A percentile compares a stretch with the other conserved stretches of the same genome.
Conservation (phyloP, 108 stramenopile genomes). For the Fistulifera solaris region DNA sequence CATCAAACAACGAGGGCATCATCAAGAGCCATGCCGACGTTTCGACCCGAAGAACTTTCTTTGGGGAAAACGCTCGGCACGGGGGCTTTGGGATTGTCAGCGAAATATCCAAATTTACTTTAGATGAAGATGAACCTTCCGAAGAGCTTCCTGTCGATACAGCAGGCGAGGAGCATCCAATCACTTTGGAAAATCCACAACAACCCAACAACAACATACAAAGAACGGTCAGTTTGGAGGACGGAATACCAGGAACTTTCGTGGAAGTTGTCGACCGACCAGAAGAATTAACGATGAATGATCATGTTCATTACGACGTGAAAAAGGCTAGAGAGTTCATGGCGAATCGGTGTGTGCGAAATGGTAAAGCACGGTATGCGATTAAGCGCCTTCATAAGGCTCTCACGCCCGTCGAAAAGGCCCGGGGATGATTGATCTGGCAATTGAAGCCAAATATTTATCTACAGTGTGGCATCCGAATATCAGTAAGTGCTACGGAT, state of each 20-base stretch:
- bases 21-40: slow-evolving; percentile 15
- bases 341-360: slow-evolving; percentile 30
- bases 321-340: slow-evolving; percentile 24
- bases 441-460: slow-evolving; percentile 61
- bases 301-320: slow-evolving; percentile 40
- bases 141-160: neutral
- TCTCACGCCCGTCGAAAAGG: slow-evolving; percentile 34
- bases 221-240: too few relatives aligned
- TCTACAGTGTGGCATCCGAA: slow-evolving; percentile 43
- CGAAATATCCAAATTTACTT: slow-evolving; percentile 30
- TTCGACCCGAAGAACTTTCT: slow-evolving; percentile 29
- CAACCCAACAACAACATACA: too few relatives aligned
- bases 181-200: too few relatives aligned
- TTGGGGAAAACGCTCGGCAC: slow-evolving; percentile 32
- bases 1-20: neutral
- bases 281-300: neutral
- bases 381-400: slow-evolving; percentile 47
- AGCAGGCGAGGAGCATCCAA: too few relatives aligned
- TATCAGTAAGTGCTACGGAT: slow-evolving; percentile 37
- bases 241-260: neutral
- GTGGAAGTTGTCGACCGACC: neutral
- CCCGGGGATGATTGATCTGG: slow-evolving; percentile 60
- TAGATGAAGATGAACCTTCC: slow-evolving; percentile 1
- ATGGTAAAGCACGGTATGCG: slow-evolving; percentile 62
- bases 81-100: slow-evolving; percentile 51